Base-by-base conservation (phyloP, 371 early-diverging fungal species). In the Actinomortierella wolfii region DNA sequence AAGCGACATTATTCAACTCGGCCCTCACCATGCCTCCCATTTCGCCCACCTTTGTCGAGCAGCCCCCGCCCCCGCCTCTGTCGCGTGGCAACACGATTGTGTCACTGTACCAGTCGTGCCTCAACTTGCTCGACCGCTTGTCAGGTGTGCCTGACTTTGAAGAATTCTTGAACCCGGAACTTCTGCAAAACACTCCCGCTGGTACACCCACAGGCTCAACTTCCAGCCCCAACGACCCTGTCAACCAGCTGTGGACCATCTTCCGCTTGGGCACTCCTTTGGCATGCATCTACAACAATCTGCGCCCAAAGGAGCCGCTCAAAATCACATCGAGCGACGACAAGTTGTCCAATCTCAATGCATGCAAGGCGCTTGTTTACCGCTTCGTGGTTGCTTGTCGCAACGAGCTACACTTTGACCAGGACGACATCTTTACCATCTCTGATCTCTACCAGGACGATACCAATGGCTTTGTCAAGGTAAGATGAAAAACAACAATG, bases 391-490 rank as follows among this genome's bases (percentile, higher is more conserved):
- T 92, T 5, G 89, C 87, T 21, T 90, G 91, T 64, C 82, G 84
- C 51, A 76, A 86, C 4, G 83, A 92, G 54, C 78, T 93, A 24
- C 77, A 77, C 13, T 81, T 94, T 56, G 62, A 76, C 14, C 92
- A 93, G 54, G 89, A 92, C 47, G 90, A 94, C 62, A 81, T 92
- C 57, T 95, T 96, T 70, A 84, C 94, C 51, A 91, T 97, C 59
- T 79, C 88, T 13, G 96, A 96, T 54, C 79, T 97, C 50, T 95
- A 91, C 76, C 89, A 89, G 66, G 94, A 97, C 66, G 97, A 97
- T 77, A 97, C 96, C 34, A 93, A 93, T 70, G 94, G 93, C 24
- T 94, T 97, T 76, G 92, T 97, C 67, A 97, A 95, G 87, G 97
- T 96, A 83, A 59, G 54, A 40, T 21, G 21, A 6, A 23, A 26